These are phyloP conservation scores for Trifolium repens DNA, from an alignment of 306 rosid genomes.

Conservation along the genomic window DNA sequence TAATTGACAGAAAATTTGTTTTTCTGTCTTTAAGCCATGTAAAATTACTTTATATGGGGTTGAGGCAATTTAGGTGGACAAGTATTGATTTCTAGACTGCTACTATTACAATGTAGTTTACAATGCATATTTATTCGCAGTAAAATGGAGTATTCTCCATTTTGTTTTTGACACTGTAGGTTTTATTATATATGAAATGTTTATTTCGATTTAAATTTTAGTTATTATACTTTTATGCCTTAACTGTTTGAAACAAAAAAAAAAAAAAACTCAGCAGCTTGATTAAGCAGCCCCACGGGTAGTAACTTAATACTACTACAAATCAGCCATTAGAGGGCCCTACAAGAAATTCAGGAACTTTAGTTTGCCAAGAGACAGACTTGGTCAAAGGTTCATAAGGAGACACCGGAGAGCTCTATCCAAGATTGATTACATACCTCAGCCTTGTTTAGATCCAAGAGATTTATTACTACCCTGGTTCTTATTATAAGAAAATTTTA, in stretches of 20 bases:
- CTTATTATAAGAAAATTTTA: no score
- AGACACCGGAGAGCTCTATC: no score
- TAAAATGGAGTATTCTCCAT: no score
- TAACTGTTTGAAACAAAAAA: neutral
- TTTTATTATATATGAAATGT: neutral
- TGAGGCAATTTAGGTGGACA: neutral
- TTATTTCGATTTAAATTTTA: neutral
- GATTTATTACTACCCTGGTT: no score
- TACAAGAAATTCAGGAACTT: no score
- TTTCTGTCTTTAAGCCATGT: slow-evolving; percentile 6
- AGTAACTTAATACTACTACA: no score
- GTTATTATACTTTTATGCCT: neutral
- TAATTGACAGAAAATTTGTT: neutral
- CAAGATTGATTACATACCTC: no score
- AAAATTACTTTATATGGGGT: neutral
- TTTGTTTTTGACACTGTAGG: neutral
- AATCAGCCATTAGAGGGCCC: no score
- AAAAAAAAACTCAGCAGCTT: neutral
- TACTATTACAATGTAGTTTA: neutral
- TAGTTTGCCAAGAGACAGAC: no score
- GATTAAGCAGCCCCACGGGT: no score
- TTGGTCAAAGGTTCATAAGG: no score
- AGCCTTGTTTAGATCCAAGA: no score
- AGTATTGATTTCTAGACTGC: neutral
- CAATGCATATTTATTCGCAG: neutral